Percentiles rank a stretch among this genome's conserved stretches.
phyloP scores from a whole-genome alignment of 768 basidiomycete genomes.

The Lentinula sp. region DNA sequence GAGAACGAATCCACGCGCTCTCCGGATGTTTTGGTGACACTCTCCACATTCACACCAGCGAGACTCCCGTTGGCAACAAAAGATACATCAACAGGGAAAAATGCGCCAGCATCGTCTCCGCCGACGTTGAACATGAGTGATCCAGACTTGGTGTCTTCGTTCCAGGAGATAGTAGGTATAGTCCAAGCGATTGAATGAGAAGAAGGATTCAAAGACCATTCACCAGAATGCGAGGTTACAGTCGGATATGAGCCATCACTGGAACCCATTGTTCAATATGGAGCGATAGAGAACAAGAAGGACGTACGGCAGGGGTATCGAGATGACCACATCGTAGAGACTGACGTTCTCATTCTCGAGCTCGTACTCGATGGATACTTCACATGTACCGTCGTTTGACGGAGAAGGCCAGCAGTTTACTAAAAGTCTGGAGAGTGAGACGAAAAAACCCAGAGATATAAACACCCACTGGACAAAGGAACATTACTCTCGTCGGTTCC shows the following conservation, averaged over 20 bases:
- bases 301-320: slow-evolving; percentile 89
- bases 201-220: slow-evolving; percentile 78
- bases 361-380: slow-evolving; percentile 96
- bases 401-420: slow-evolving; percentile 98
- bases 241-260: slow-evolving; percentile 83
- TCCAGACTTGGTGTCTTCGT: slow-evolving; percentile 61
- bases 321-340: slow-evolving; percentile 80
- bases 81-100: slow-evolving; percentile 87
- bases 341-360: slow-evolving; percentile 80
- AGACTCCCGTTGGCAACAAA: slow-evolving; percentile 82
- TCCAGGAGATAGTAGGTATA: slow-evolving; percentile 57
- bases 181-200: slow-evolving; percentile 85
- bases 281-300: neutral
- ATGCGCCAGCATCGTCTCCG: slow-evolving; percentile 75
- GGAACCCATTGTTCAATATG: neutral
- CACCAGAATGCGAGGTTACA: slow-evolving; percentile 67
- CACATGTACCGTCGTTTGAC: slow-evolving; percentile 85
- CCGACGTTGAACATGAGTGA: slow-evolving; percentile 88
- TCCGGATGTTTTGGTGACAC: slow-evolving; percentile 47
- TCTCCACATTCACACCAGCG: slow-evolving; percentile 64
- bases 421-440: slow-evolving; percentile 21
- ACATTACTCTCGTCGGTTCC: slow-evolving; percentile 90
- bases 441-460: neutral
- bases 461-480: slow-evolving; percentile 77
- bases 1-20: slow-evolving; percentile 38